Percentiles rank a stretch among this genome's conserved stretches.
Conservation (phyloP, 805 yeast genomes). For the Sungouiella blattae region DNA sequence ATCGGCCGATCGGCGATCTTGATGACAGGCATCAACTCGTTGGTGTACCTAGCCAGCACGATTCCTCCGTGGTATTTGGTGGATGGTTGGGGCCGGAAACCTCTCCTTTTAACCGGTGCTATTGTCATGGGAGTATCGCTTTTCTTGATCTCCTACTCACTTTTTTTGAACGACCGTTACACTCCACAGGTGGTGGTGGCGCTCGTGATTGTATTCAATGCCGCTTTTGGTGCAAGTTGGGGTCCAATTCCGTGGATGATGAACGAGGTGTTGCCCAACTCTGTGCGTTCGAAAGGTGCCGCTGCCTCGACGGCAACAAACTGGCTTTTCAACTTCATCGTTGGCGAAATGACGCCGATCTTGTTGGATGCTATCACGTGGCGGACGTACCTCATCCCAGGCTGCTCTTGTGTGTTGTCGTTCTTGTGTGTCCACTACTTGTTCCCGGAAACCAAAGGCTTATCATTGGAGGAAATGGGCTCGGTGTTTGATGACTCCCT, state of each 20-base stretch:
- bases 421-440: conserved; percentile 65
- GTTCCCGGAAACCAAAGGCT: conserved; percentile 90
- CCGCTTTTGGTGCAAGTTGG: conserved; percentile 87
- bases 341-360: conserved; percentile 88
- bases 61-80: conserved; percentile 90
- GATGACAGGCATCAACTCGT: conserved; percentile 75
- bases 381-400: conserved; percentile 81
- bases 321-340: conserved; percentile 90
- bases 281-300: conserved; percentile 86
- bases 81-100: conserved; percentile 88
- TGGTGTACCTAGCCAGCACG: conserved; percentile 49
- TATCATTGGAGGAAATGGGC: conserved; percentile 88
- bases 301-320: conserved; percentile 87
- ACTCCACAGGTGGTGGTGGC: conserved; percentile 73
- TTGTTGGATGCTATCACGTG: conserved; percentile 73
- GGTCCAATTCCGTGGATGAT: conserved; percentile 95
- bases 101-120: conserved; percentile 78
- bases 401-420: conserved; percentile 70
- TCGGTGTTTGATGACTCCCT: conserved; percentile 69
- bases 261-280: conserved; percentile 80
- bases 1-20: conserved; percentile 79
- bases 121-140: conserved; percentile 74
- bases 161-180: conserved; percentile 29
- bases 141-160: conserved; percentile 56
- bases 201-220: conserved; percentile 75